These are phyloP conservation scores for Cladosporium sp. DNA, from an alignment of 2,329 filamentous ascomycete genomes.

Conservation along the genomic window DNA sequence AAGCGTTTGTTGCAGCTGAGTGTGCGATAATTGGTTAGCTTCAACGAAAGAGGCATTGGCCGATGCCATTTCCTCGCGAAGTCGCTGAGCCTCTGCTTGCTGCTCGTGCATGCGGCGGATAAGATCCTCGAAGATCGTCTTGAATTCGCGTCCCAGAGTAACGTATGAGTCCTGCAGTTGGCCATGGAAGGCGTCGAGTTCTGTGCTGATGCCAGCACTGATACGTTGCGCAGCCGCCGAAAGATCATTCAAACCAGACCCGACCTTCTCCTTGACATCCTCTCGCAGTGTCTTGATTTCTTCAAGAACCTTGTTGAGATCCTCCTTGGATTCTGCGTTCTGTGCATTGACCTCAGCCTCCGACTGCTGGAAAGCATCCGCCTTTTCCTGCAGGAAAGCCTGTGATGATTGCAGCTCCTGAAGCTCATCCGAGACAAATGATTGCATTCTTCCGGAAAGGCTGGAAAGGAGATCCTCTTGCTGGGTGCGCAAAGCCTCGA, in stretches of 20 bases:
- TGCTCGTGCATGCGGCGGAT: slow-evolving; percentile 70
- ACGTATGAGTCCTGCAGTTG: slow-evolving; percentile 83
- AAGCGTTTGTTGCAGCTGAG: slow-evolving; percentile 62
- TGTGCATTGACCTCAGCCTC: slow-evolving; percentile 64
- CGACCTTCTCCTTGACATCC: slow-evolving; percentile 79
- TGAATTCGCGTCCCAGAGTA: slow-evolving; percentile 78
- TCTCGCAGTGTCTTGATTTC: slow-evolving; percentile 89
- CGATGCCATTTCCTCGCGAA: slow-evolving; percentile 66
- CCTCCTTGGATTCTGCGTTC: slow-evolving; percentile 66
- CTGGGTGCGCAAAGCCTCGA: slow-evolving; percentile 65
- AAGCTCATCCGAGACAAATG: slow-evolving; percentile 72
- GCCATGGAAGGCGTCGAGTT: slow-evolving; percentile 77
- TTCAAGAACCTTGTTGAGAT: slow-evolving; percentile 86
- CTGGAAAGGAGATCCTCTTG: slow-evolving; percentile 66
- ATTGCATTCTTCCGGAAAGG: slow-evolving; percentile 67
- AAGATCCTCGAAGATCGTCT: slow-evolving; percentile 75
- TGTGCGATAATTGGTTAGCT: slow-evolving; percentile 63
- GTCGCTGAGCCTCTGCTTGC: slow-evolving; percentile 66
- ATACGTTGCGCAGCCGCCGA: slow-evolving; percentile 82
- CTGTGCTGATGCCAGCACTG: slow-evolving; percentile 79
- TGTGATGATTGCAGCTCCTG: slow-evolving; percentile 66
- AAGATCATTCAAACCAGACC: slow-evolving; percentile 76
- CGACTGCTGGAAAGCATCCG: slow-evolving; percentile 62
- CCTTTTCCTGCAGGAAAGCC: slow-evolving; percentile 63
- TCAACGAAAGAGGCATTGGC: slow-evolving; percentile 65